A percentile compares a stretch with the other conserved stretches of the same genome.
Evolutionary conservation across 805 yeast genomes (phyloP).

Genomic region (Candida sithepensis): DNA sequence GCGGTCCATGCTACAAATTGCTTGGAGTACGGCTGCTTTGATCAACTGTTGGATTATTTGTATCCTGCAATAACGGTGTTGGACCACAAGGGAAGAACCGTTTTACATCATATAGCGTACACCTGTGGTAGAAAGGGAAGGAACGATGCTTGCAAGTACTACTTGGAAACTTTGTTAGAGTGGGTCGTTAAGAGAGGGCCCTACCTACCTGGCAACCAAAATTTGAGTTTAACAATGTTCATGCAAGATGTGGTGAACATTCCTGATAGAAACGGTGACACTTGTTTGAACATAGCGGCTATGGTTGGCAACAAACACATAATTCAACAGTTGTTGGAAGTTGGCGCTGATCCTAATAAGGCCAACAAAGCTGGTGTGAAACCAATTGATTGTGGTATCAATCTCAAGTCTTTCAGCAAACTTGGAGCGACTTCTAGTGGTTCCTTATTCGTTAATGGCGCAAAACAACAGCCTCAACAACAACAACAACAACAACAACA

Average conservation of each 20-base stretch:
- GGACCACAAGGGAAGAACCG: constrained; percentile 72
- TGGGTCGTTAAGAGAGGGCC: constrained; percentile 67
- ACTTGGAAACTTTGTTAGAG: constrained; percentile 66
- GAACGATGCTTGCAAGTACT: constrained; percentile 68
- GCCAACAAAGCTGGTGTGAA: constrained; percentile 83
- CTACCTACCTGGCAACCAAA: constrained; percentile 38
- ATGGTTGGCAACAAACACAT: constrained; percentile 79
- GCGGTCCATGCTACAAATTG: constrained; percentile 83
- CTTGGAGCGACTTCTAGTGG: background rate
- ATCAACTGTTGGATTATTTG: constrained; percentile 61
- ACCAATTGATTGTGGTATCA: constrained; percentile 83
- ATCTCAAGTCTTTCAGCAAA: constrained; percentile 26
- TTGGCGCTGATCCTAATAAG: constrained; percentile 80
- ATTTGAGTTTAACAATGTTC: constrained; percentile 50
- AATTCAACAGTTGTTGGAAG: constrained; percentile 75
- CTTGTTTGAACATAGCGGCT: constrained; percentile 90
- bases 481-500: background rate
- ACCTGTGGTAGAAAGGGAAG: constrained; percentile 77
- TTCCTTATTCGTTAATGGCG: background rate
- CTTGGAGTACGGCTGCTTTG: constrained; percentile 74
- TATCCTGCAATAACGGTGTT: constrained; percentile 68
- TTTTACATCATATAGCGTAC: constrained; percentile 81
- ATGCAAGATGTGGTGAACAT: constrained; percentile 75
- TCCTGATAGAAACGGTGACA: constrained; percentile 92
- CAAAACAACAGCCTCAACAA: background rate